Conservation (phyloP, 352 stramenopile species). For the Phytopythium cucurbitacearum region DNA sequence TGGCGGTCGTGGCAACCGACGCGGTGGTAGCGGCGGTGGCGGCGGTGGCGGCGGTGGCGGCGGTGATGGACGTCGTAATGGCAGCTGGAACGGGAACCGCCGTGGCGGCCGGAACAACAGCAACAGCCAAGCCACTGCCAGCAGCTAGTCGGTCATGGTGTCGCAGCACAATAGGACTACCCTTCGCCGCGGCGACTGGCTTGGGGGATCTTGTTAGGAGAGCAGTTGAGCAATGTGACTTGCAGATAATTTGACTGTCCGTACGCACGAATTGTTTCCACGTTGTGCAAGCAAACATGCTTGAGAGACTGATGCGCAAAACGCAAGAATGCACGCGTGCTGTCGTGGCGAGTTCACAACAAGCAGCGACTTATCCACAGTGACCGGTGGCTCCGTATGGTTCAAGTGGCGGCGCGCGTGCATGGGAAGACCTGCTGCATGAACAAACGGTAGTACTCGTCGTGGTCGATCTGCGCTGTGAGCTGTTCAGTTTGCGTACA, state of each 20-base stretch:
- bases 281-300: too few relatives aligned
- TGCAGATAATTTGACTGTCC: too few relatives aligned
- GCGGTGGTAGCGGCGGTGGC: constrained; percentile 31
- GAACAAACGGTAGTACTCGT: constrained; percentile 8
- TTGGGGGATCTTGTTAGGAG: too few relatives aligned
- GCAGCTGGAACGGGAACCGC: neutral
- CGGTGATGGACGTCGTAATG: constrained; percentile 16
- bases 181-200: neutral
- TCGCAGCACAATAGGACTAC: neutral
- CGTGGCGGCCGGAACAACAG: constrained; percentile 18
- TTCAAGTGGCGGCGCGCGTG: neutral
- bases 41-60: constrained; percentile 15
- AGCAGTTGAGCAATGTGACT: too few relatives aligned
- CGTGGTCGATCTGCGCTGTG: constrained; percentile 4
- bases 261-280: too few relatives aligned
- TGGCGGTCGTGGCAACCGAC: constrained; percentile 19
- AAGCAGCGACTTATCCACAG: too few relatives aligned
- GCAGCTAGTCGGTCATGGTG: neutral
- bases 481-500: neutral
- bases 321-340: too few relatives aligned
- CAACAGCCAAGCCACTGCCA: constrained; percentile 5
- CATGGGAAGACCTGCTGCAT: constrained; percentile 7
- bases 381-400: too few relatives aligned
- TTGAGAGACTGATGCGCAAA: too few relatives aligned
- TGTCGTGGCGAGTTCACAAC: too few relatives aligned